Evolutionary conservation across 2,329 filamentous ascomycete species (phyloP), one percentile per base, ranked within the genome.

Genomic region (Exophiala sideris): DNA sequence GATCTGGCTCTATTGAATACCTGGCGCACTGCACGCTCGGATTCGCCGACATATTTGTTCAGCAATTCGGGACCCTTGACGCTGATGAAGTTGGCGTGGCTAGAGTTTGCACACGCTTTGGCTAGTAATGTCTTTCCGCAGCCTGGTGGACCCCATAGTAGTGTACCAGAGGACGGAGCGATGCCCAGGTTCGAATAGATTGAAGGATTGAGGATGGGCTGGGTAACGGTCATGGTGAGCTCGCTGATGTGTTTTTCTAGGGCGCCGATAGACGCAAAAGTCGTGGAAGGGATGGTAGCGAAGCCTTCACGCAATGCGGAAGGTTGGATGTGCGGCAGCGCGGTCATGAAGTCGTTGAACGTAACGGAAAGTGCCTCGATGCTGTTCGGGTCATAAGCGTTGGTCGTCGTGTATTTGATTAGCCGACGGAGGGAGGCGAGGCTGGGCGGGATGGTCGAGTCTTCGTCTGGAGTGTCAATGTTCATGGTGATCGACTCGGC

Each of bases 41-140:
- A 95, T 72, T 99, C 94, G 62, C 94, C 94, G 8, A 99, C 91
- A 68, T 92, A 99, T 72, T 97, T 99, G 77, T 97, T 97, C 42
- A 99, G 81, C 8, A 99, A 78, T 69, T 99, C 94, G 0, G 94
- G 94, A 0, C 94, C 94, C 71, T 96, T 96, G 72, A 99, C 90
- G 48, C 90, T 91, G 71, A 99, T 99, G 76, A 99, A 99, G 71
- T 96, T 97, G 45, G 94, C 94, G 69, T 92, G 90, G 6, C 88
- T 91, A 69, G 96, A 91, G 70, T 95, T 95, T 51, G 94, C 94
- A 3, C 96, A 91, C 3, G 94, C 94, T 73, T 97, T 96, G 14
- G 94, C 94, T 1, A 99, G 84, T 1, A 99, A 81, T 0, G 94
- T 99, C 71, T 99, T 99, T 64, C 94, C 94, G 70, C 94, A 99